Evolutionary conservation across 371 early-diverging fungal genomes (phyloP).

Genomic region (Gilbertella persicaria): DNA sequence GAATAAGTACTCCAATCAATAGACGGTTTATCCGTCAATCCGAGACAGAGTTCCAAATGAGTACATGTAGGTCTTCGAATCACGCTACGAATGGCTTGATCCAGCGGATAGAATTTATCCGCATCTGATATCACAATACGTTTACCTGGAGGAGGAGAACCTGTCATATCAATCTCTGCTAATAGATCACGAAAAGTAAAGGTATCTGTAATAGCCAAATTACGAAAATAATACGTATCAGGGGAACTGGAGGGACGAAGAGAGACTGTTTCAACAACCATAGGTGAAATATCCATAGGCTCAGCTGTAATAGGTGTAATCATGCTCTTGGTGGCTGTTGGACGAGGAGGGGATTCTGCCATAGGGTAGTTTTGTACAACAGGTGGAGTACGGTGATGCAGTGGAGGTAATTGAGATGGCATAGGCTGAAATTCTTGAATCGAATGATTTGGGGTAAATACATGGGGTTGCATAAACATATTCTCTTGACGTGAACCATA

Average conservation of each 20-base stretch:
- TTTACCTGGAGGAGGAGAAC: constrained; percentile 49
- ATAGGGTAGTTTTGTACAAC: constrained; percentile 11
- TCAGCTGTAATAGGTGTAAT: not conserved
- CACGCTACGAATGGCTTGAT: constrained; percentile 46
- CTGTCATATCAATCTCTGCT: constrained; percentile 44
- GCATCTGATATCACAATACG: constrained; percentile 45
- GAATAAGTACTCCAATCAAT: constrained; percentile 43
- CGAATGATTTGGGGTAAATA: constrained; percentile 14
- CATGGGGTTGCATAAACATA: constrained; percentile 18
- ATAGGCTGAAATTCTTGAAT: constrained; percentile 2
- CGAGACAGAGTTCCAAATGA: constrained; percentile 47
- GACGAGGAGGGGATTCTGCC: no score
- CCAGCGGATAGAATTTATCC: constrained; percentile 43
- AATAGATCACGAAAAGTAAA: constrained; percentile 52
- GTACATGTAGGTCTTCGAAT: constrained; percentile 31
- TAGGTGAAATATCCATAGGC: not conserved
- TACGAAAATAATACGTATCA: constrained; percentile 41
- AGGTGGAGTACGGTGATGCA: constrained; percentile 15
- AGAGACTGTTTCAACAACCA: constrained; percentile 46
- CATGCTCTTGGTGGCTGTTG: not conserved
- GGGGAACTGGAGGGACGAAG: constrained; percentile 24
- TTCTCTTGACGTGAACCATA: constrained; percentile 2
- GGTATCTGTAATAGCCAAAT: constrained; percentile 50
- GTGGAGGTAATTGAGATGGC: constrained; percentile 23
- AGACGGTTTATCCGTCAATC: constrained; percentile 40